Base-by-base conservation (phyloP, 768 basidiomycete genomes). In the Pleurotus tuoliensis region DNA sequence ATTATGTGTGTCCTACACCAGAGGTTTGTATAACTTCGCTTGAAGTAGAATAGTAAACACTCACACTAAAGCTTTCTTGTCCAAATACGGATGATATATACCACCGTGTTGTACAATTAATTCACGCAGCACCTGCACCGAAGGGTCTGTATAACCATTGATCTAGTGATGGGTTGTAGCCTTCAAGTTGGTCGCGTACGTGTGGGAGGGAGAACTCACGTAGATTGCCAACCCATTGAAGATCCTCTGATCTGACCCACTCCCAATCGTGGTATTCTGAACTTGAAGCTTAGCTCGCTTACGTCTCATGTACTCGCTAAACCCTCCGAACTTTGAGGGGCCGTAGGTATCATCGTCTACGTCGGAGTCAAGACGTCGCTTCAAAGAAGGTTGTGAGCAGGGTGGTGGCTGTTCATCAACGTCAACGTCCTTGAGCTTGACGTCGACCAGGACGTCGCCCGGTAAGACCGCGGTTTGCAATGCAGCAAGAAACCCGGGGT, bases 231-330 rank as follows among this genome's bases (percentile, higher is more conserved):
- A 61, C 0, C 87, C 91, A 27, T 77, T 71, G 62, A 98, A 92
- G 37, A 97, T 81, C 30, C 11, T 34, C 16, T 24, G 24, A 34
- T 56, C 75, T 67, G 40, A 76, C 78, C 38, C 70, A 70, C 16
- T 59, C 6, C 62, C 59, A 2, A 60, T 57, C 13, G 60, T 62
- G 1, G 71, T 66, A 58, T 93, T 92, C 71, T 94, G 90, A 4
- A 92, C 84, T 62, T 90, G 90, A 48, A 98, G 69, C 69, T 98
- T 98, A 27, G 89, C 87, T 2, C 96, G 83, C 72, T 98, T 98
- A 58, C 94, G 78, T 2, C 78, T 71, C 92, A 97, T 93, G 66
- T 97, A 98, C 65, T 94, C 87, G 0, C 89, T 90, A 59, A 84
- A 92, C 1, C 82, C 83, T 12, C 92, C 94, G 67, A 95, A 98